phyloP scores from a whole-genome alignment of 495 filamentous ascomycete species.

The Aspergillus biplanus region DNA sequence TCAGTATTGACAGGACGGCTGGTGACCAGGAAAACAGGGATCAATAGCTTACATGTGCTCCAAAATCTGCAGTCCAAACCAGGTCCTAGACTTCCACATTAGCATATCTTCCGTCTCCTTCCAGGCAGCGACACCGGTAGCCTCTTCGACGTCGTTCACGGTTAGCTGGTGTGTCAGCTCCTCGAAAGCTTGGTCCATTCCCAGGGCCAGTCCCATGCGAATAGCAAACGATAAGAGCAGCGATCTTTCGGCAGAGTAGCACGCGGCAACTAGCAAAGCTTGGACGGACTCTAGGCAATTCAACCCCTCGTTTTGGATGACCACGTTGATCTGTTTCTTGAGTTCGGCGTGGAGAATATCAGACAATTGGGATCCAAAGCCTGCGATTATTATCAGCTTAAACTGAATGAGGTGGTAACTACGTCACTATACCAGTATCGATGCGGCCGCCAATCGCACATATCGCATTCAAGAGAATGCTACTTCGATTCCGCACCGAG shows the following conservation, averaged over 20 bases:
- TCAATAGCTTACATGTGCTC: constrained; percentile 46
- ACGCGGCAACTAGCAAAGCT: constrained; percentile 50
- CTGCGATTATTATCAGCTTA: constrained; percentile 20
- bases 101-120: constrained; percentile 34
- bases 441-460: constrained; percentile 53
- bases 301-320: constrained; percentile 42
- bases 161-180: constrained; percentile 39
- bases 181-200: constrained; percentile 46
- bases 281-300: constrained; percentile 51
- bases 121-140: constrained; percentile 16
- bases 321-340: constrained; percentile 49
- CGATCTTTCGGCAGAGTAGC: constrained; percentile 53
- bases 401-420: no score
- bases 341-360: constrained; percentile 45
- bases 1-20: no score
- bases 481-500: constrained; percentile 43
- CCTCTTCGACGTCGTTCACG: constrained; percentile 30
- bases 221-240: constrained; percentile 51
- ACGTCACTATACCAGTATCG: constrained; percentile 42
- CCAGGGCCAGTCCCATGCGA: constrained; percentile 50
- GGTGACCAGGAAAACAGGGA: neutral
- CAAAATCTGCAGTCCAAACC: constrained; percentile 50
- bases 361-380: constrained; percentile 38
- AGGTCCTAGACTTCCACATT: constrained; percentile 47
- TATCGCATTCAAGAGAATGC: constrained; percentile 52